These are phyloP conservation scores for Pythium dissotocum DNA, from an alignment of 352 stramenopile species.

Conservation along the genomic window DNA sequence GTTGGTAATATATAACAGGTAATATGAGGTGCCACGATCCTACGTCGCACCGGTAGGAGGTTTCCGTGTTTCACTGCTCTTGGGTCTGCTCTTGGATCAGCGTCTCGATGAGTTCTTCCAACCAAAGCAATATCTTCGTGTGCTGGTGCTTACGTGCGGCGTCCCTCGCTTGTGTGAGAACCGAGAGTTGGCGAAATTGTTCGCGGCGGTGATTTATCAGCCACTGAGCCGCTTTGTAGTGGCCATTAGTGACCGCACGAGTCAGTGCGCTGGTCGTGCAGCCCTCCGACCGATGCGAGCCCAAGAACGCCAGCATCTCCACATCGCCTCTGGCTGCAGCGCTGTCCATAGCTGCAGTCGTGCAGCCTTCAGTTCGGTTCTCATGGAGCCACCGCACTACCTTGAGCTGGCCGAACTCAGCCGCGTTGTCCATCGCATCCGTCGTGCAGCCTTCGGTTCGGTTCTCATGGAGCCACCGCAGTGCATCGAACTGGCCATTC, in stretches of 20 bases:
- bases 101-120: too few species aligned
- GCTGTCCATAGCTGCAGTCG: conserved; percentile 22
- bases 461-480: conserved; percentile 25
- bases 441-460: conserved; percentile 25
- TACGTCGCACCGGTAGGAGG: too few species aligned
- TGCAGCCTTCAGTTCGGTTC: too few species aligned
- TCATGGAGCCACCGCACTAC: conserved; percentile 26
- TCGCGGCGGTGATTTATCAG: conserved; percentile 6
- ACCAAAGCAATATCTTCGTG: too few species aligned
- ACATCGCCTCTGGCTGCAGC: conserved; percentile 20
- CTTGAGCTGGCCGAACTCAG: conserved; percentile 23
- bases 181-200: too few species aligned
- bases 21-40: too few species aligned
- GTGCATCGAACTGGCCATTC: conserved; percentile 26
- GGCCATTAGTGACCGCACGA: not conserved
- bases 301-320: conserved; percentile 23
- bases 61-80: too few species aligned
- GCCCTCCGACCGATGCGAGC: conserved; percentile 18
- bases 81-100: too few species aligned
- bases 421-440: conserved; percentile 29
- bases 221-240: conserved; percentile 10
- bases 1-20: too few species aligned
- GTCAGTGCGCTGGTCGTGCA: conserved; percentile 16
- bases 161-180: too few species aligned
- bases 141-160: too few species aligned